Conservation (phyloP, 2,329 filamentous ascomycete species). For the Aspergillus flavus region DNA sequence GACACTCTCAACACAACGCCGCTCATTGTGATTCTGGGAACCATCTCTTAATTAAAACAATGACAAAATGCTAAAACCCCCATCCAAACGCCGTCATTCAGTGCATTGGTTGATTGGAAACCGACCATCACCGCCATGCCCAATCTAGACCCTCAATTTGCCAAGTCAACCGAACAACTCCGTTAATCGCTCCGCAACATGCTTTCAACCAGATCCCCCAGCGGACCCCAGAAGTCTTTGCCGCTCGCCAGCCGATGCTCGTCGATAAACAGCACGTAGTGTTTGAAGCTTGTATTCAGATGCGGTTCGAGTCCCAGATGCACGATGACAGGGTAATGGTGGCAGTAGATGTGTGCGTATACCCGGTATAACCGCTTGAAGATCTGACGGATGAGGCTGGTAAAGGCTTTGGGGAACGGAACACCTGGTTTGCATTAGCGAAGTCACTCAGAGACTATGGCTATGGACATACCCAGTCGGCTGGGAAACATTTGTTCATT, state of each 20-base stretch:
- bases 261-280: conserved; percentile 98
- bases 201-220: conserved; percentile 94
- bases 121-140: not conserved
- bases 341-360: conserved; percentile 99
- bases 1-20: conserved; percentile 5
- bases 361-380: conserved; percentile 99
- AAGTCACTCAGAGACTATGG: not conserved
- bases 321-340: conserved; percentile 96
- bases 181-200: conserved; percentile 89
- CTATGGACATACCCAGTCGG: conserved; percentile 67
- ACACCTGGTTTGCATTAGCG: conserved; percentile 60
- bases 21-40: not conserved
- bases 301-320: conserved; percentile 95
- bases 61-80: conserved; percentile 13
- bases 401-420: conserved; percentile 91
- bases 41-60: not conserved
- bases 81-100: conserved; percentile 18
- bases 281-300: conserved; percentile 99
- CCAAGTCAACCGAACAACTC: not conserved
- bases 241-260: conserved; percentile 91
- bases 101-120: conserved; percentile 8
- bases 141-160: not conserved
- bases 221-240: conserved; percentile 94
- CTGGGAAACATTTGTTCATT: conserved; percentile 95
- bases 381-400: conserved; percentile 84